Evolutionary conservation across 495 filamentous ascomycete genomes (phyloP), one percentile per base, ranked within the genome.

Genomic region (Tuber melanosporum): DNA sequence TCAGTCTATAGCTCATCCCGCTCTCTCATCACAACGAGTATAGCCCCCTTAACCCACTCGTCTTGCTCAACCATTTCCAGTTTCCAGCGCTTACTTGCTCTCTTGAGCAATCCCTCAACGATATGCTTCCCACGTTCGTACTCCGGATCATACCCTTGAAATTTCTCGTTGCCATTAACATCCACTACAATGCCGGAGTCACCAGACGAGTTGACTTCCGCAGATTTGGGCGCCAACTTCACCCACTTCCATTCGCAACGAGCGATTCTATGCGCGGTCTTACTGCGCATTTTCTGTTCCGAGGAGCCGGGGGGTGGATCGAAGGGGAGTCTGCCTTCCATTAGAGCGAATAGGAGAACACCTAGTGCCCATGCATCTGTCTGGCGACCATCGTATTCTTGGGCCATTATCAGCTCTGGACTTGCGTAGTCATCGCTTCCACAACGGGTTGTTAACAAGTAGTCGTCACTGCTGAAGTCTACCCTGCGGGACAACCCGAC

Each of bases 401-500:
- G 94, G 32, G 94, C 94, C 87, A 99, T 93, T 39, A 99, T 91
- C 70, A 99, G 92, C 84, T 99, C 95, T 0, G 95, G 95, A 0
- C 95, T 94, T 5, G 95, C 96, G 82, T 99, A 99, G 86, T 99
- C 95, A 84, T 98, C 95, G 47, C 92, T 95, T 26, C 95, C 95
- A 83, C 95, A 99, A 20, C 95, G 88, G 19, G 94, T 97, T 69
- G 92, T 91, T 20, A 99, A 88, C 43, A 95, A 91, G 87, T 79
- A 93, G 88, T 83, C 92, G 85, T 91, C 88, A 19, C 92, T 90
- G 46, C 76, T 78, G 66, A 83, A 83, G 45, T 83, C 79, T 26
- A 98, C 91, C 41, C 91, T 89, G 76, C 94, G 89, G 5, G 93
- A 94, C n/a, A 99, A 89, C 15, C 95, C 95, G 6, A 99, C 88